Conservation (phyloP, 2,329 filamentous ascomycete species). For the Aspergillus aculeatinus region DNA sequence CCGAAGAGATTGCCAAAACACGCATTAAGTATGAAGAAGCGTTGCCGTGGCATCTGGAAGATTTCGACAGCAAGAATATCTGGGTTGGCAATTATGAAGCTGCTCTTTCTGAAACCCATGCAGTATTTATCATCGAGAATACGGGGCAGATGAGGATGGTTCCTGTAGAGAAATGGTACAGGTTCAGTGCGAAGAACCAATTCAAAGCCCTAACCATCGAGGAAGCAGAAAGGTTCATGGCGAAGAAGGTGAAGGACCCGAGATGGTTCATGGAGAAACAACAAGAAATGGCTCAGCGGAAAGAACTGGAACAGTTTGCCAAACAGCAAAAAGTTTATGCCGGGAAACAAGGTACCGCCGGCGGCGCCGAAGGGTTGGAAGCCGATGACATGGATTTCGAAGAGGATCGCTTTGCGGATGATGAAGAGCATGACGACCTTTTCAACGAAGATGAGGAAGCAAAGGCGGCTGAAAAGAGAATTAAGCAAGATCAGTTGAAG, state of each 20-base stretch:
- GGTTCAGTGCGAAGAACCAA: constrained; percentile 53
- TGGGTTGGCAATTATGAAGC: constrained; percentile 92
- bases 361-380: constrained; percentile 54
- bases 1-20: constrained; percentile 66
- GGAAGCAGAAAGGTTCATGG: constrained; percentile 81
- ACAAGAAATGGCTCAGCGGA: constrained; percentile 54
- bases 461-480: constrained; percentile 68
- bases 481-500: constrained; percentile 77
- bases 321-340: constrained; percentile 48
- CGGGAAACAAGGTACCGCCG: constrained; percentile 46
- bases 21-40: constrained; percentile 85
- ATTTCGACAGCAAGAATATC: constrained; percentile 91
- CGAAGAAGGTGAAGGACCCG: constrained; percentile 71
- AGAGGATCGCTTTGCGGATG: constrained; percentile 77
- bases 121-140: constrained; percentile 74
- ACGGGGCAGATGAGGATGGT: constrained; percentile 75
- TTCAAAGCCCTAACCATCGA: constrained; percentile 78
- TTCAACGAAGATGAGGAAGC: constrained; percentile 82
- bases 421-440: constrained; percentile 74
- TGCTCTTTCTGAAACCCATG: constrained; percentile 76
- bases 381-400: constrained; percentile 67
- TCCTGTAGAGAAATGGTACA: constrained; percentile 94
- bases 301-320: constrained; percentile 57
- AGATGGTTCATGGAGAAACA: constrained; percentile 75
- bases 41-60: constrained; percentile 93